These are phyloP conservation scores for Brachypodium distachyon DNA, from an alignment of 202 grass and related monocot species.

Conservation along the genomic window DNA sequence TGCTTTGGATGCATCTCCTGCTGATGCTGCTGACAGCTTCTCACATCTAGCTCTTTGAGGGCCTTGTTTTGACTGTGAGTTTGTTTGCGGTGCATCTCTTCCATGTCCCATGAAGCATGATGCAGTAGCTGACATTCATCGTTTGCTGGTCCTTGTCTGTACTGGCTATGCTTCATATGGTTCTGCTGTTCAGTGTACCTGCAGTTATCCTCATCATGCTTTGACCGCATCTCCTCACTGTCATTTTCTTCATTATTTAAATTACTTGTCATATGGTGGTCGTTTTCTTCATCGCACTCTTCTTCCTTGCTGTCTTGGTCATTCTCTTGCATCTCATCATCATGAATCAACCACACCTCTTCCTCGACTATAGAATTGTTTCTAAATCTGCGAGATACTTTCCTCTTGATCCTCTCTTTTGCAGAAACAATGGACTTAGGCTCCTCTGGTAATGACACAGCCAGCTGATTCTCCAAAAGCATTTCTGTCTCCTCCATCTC, in stretches of 20 bases:
- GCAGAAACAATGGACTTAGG: too few species aligned
- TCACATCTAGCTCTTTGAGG: slow-evolving; percentile 17
- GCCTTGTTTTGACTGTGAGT: neutral
- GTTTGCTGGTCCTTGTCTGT: neutral
- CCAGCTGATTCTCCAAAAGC: slow-evolving; percentile 39
- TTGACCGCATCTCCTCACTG: neutral
- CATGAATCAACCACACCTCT: slow-evolving; percentile 37
- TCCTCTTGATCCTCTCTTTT: slow-evolving; percentile 61
- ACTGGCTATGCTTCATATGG: neutral
- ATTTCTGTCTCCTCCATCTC: slow-evolving; percentile 45
- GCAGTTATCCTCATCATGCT: neutral
- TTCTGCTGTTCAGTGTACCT: neutral
- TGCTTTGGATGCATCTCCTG: neutral
- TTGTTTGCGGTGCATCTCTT: neutral
- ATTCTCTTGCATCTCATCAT: slow-evolving; percentile 12
- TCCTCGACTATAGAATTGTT: slow-evolving; percentile 37
- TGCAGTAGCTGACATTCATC: neutral
- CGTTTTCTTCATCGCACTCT: neutral
- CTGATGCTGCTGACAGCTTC: slow-evolving; percentile 17
- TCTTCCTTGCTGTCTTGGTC: neutral
- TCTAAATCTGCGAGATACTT: slow-evolving; percentile 35
- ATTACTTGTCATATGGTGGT: neutral
- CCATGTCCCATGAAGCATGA: neutral
- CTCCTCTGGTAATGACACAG: neutral
- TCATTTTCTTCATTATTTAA: neutral